phyloP scores from a whole-genome alignment of 2,329 filamentous ascomycete species.

The Claviceps sp. region DNA sequence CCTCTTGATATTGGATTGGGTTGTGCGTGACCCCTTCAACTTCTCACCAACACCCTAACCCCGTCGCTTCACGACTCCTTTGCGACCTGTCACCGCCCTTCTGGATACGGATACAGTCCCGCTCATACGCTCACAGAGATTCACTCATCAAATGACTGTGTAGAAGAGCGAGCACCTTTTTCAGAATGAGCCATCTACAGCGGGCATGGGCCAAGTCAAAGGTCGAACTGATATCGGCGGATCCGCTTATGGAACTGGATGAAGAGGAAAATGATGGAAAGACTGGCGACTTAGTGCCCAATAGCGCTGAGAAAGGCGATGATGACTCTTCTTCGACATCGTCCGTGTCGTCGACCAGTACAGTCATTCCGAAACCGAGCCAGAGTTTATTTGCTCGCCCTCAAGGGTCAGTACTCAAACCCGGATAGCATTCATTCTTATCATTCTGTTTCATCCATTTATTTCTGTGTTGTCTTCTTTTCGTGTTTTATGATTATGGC shows the following conservation, averaged over 20 bases:
- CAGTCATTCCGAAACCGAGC: constrained; percentile 68
- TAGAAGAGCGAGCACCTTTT: neutral
- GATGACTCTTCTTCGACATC: constrained; percentile 62
- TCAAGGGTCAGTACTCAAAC: constrained; percentile 37
- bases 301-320: constrained; percentile 30
- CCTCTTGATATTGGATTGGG: neutral
- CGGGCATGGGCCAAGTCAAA: constrained; percentile 67
- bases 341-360: constrained; percentile 85
- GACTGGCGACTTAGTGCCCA: constrained; percentile 26
- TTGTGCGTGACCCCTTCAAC: neutral
- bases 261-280: constrained; percentile 34
- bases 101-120: neutral
- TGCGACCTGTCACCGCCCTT: too few relatives aligned
- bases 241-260: constrained; percentile 31
- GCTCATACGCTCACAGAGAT: neutral
- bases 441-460: neutral
- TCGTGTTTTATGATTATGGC: too few relatives aligned
- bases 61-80: neutral
- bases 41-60: neutral
- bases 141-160: neutral
- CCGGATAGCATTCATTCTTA: neutral
- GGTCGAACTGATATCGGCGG: constrained; percentile 39
- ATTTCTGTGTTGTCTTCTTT: neutral
- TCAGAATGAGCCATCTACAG: constrained; percentile 66
- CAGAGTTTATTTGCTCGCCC: constrained; percentile 62